These are phyloP conservation scores for Saturnispora ahearnii DNA, from an alignment of 805 yeast genomes.

Conservation along the genomic window DNA sequence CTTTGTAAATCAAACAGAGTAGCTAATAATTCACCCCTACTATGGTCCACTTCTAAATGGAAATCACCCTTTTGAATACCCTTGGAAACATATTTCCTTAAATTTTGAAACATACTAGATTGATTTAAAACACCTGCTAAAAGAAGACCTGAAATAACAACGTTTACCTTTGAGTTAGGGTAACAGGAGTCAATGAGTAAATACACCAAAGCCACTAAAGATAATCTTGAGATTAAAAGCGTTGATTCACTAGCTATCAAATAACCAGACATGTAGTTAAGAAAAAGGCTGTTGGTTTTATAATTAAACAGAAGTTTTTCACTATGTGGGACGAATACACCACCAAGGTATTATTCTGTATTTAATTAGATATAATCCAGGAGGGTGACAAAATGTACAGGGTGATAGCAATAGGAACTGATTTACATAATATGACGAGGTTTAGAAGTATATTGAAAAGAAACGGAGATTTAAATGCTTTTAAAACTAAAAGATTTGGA, in stretches of 20 bases:
- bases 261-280: not conserved
- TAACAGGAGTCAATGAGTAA: slow-evolving; percentile 14
- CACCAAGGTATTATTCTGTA: not conserved
- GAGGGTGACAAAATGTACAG: slow-evolving; percentile 16
- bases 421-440: slow-evolving; percentile 40
- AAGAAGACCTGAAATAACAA: slow-evolving; percentile 20
- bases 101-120: slow-evolving; percentile 17
- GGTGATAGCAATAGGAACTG: slow-evolving; percentile 48
- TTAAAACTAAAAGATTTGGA: slow-evolving; percentile 32
- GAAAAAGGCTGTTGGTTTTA: not conserved
- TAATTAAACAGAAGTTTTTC: not conserved
- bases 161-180: slow-evolving; percentile 17
- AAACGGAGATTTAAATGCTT: slow-evolving; percentile 25
- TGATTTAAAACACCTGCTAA: slow-evolving; percentile 25
- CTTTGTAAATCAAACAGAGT: slow-evolving; percentile 41
- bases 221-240: slow-evolving; percentile 23
- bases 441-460: slow-evolving; percentile 34
- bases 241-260: slow-evolving; percentile 13
- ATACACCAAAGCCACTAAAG: slow-evolving; percentile 20
- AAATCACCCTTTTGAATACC: slow-evolving; percentile 4
- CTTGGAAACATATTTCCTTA: slow-evolving; percentile 6
- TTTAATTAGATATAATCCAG: not conserved
- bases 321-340: not conserved
- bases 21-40: slow-evolving; percentile 24
- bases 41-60: slow-evolving; percentile 6